Evolutionary conservation across 1,284 basidiomycete species (phyloP).

Genomic region (Phenoliferia sp.): DNA sequence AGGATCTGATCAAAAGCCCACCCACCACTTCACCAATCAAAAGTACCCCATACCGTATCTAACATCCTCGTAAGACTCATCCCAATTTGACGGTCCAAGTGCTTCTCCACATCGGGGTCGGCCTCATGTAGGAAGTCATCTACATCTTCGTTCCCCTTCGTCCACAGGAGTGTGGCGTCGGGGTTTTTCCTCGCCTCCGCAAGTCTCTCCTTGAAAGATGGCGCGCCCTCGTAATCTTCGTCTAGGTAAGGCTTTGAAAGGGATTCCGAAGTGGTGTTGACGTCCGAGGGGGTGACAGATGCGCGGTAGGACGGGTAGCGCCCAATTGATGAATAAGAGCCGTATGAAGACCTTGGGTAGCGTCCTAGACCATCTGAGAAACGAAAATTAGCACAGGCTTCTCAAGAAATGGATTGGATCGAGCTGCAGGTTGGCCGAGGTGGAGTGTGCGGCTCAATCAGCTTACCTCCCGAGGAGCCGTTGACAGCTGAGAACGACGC

Average conservation of each 20-base stretch:
- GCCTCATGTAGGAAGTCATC: conserved; percentile 30
- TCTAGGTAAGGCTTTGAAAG: conserved; percentile 12
- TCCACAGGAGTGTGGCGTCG: conserved; percentile 30
- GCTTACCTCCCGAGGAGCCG: no score
- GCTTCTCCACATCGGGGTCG: conserved; percentile 29
- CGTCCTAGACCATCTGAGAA: no score
- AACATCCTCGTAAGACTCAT: background rate
- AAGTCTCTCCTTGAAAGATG: conserved; percentile 2
- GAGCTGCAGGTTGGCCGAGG: no score
- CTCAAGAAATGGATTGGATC: no score
- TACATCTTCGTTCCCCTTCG: conserved; percentile 32
- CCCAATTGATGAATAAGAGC: no score
- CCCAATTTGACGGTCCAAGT: conserved; percentile 23
- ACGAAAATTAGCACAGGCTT: no score
- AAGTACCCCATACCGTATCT: background rate
- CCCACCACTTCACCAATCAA: conserved; percentile 1
- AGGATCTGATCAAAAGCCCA: conserved; percentile 19
- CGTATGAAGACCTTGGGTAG: no score
- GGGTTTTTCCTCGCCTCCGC: conserved; percentile 4
- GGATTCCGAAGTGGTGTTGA: conserved; percentile 11
- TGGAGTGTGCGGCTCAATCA: no score
- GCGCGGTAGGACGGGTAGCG: no score
- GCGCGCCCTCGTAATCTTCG: conserved; percentile 7
- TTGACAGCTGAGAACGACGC: no score
- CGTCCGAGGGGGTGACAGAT: no score